Evolutionary conservation across 2,329 filamentous ascomycete species (phyloP).

Genomic region (Clarireedia homoeocarpa): DNA sequence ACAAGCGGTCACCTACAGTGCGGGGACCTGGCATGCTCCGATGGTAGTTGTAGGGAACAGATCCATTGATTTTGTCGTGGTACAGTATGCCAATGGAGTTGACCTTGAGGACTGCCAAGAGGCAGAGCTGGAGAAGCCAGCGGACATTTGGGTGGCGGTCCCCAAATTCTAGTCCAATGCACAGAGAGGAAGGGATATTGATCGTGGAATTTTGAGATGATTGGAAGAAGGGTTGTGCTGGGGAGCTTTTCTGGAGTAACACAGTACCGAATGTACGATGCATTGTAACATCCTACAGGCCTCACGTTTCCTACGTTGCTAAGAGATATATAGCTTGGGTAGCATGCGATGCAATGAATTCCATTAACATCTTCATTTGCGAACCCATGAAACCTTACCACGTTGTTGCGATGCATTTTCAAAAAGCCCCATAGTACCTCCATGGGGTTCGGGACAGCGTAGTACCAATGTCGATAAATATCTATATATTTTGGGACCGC

Average conservation of each 20-base stretch:
- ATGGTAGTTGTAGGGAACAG: constrained; percentile 77
- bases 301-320: background rate
- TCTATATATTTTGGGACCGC: background rate
- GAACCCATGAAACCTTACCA: background rate
- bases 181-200: background rate
- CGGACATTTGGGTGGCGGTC: constrained; percentile 16
- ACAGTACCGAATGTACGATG: background rate
- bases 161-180: constrained; percentile 6
- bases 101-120: constrained; percentile 83
- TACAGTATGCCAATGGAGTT: constrained; percentile 82
- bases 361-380: background rate
- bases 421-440: background rate
- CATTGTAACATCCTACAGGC: background rate
- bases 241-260: background rate
- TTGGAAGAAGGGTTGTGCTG: background rate
- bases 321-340: background rate
- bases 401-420: background rate
- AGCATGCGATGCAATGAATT: background rate
- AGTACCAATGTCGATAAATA: constrained; percentile 1
- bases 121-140: constrained; percentile 34
- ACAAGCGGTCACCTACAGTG: constrained; percentile 86
- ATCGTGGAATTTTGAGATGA: constrained; percentile 8
- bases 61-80: constrained; percentile 77
- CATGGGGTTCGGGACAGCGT: background rate
- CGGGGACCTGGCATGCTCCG: constrained; percentile 90